phyloP scores from a whole-genome alignment of 1,284 basidiomycete genomes.

The Ceratobasidium theobromae region DNA sequence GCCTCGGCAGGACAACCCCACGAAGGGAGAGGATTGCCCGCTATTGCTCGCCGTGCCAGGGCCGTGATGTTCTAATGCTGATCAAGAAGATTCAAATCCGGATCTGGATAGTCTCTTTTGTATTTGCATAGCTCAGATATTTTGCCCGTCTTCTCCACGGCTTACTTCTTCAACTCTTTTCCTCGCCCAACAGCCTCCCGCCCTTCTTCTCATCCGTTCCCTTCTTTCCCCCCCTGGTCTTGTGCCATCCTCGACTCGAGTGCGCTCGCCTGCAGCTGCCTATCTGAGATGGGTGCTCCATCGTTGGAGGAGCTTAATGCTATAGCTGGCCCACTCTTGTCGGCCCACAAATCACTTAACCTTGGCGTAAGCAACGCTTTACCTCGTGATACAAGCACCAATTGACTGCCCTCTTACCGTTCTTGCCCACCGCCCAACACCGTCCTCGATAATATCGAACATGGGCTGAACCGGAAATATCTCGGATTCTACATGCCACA shows the following conservation, averaged over 20 bases:
- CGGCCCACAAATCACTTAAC: conserved; percentile 8
- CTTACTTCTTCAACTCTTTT: not conserved
- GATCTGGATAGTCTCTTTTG: conserved; percentile 8
- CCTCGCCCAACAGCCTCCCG: not conserved
- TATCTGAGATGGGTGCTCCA: conserved; percentile 18
- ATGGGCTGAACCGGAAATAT: not conserved
- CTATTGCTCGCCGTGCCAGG: not conserved
- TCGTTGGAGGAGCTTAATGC: conserved; percentile 25
- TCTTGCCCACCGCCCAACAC: not conserved
- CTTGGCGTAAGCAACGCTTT: conserved; percentile 6
- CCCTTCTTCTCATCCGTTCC: not conserved
- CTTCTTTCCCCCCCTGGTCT: not conserved
- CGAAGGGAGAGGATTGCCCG: too few relatives aligned
- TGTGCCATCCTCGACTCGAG: not conserved
- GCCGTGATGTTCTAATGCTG: conserved; percentile 4
- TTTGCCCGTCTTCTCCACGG: conserved; percentile 4
- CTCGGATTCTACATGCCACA: not conserved
- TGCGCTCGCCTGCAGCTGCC: too few relatives aligned
- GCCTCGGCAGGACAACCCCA: too few relatives aligned
- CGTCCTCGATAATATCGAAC: not conserved
- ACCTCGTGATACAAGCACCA: not conserved
- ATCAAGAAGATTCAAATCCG: not conserved
- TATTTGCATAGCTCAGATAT: not conserved
- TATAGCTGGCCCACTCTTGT: conserved; percentile 12
- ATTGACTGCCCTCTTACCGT: not conserved